Evolutionary conservation across 2,329 filamentous ascomycete species (phyloP), one percentile per base, ranked within the genome.

Genomic region (Aureobasidium sp.): DNA sequence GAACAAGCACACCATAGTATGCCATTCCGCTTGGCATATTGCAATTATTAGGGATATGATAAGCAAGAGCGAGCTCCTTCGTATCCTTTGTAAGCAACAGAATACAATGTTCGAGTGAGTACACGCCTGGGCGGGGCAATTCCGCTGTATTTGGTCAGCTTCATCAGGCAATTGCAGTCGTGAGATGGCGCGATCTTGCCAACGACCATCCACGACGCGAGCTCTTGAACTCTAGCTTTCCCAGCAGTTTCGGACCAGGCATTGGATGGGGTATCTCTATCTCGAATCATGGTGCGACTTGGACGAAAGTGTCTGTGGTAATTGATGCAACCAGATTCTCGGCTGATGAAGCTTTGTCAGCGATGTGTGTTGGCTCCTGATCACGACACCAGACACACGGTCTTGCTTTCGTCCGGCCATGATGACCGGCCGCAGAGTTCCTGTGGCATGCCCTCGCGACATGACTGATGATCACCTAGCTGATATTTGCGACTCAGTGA

Each of bases 61-160:
- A 32, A 59, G 55, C 41, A 20, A 42, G 36, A 7, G 17, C 29
- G 20, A 44, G 29, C n/a, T n/a, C n/a, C 9, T 15, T 17, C 2
- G 12, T 46, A 39, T 6, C 12, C 9, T 55, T 17, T 55, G n/a
- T 55, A 42, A 55, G 23, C 51, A 55, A 55, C 13, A 32, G 6
- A 42, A 37, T 17, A 10, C n/a, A 29, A n/a, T 5, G 36, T 20
- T 20, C 6, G 8, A 53, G 17, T n/a, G 20, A 26, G 0, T 41
- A n/a, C 51, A n/a, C 20, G 5, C 23, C 8, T 39, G 13, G n/a
- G 51, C 51, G 51, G 51, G 26, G 15, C 4, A 20, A 2, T 55
- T 55, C 51, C 51, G 51, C 51, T 42, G 36, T 3, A 42, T n/a
- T 55, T 42, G 23, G 51, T 55, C 36, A 55, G 37, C 51, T 55